phyloP scores from a whole-genome alignment of 2,329 filamentous ascomycete genomes.

The Diplocarpon rosae region DNA sequence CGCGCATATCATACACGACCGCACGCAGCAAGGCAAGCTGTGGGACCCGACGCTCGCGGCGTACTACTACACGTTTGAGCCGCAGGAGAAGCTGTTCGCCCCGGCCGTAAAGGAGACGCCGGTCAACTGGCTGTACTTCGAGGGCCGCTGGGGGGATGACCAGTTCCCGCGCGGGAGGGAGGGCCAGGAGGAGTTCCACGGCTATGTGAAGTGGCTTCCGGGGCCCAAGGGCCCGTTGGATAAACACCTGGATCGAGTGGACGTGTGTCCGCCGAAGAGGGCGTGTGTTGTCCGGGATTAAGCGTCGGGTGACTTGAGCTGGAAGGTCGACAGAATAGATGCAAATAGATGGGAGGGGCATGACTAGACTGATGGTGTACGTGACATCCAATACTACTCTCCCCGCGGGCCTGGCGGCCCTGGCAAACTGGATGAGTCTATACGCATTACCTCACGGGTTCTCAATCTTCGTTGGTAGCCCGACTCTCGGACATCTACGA shows the following conservation, averaged over 20 bases:
- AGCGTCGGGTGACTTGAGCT: constrained; percentile 1
- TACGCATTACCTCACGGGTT: no score
- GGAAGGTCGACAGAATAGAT: no score
- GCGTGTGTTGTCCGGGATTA: constrained; percentile 6
- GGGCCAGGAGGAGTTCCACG: constrained; percentile 30
- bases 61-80: constrained; percentile 43
- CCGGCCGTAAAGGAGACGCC: constrained; percentile 61
- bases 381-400: no score
- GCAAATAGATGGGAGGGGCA: no score
- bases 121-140: constrained; percentile 77
- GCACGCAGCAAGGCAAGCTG: constrained; percentile 55
- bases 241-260: constrained; percentile 41
- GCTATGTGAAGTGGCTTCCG: constrained; percentile 35
- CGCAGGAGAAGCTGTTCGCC: constrained; percentile 18
- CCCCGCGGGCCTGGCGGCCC: background rate
- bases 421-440: no score
- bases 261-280: constrained; percentile 11
- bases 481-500: no score
- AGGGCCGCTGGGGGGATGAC: constrained; percentile 83
- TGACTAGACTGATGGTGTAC: no score
- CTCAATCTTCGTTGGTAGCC: background rate
- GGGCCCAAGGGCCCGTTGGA: constrained; percentile 49
- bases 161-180: constrained; percentile 52
- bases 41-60: constrained; percentile 52
- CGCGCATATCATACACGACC: constrained; percentile 38